Base-by-base conservation (phyloP, 345 rosid species). In the Acer yangbiense region DNA sequence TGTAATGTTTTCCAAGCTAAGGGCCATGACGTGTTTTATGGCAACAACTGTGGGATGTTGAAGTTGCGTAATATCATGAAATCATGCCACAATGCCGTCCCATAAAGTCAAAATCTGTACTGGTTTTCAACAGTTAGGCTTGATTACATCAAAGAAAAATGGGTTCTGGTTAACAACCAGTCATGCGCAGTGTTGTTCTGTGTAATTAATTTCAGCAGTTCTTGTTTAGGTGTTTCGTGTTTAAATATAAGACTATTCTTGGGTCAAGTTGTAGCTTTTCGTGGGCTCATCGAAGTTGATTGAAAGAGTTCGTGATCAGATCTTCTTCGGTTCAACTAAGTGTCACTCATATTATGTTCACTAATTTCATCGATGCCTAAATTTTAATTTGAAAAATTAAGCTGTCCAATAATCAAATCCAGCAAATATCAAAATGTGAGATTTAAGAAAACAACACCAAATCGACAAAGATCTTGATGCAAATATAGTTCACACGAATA, bases 301-400 rank as follows among this genome's bases (percentile, higher is more conserved):
- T 55, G 4, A 39, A 62, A 32, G 32, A 41, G 63, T n/a, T 46
- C n/a, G 41, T 27, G 41, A 46, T 63, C 11, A 6, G 25, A 29
- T 57, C 35, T 29, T 74, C 44, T 29, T 74, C 44, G 66, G 68
- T 55, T 41, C 68, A 78, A 61, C 29, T 60, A 79, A 29, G 3
- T 29, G 32, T 29, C 32, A 29, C 32, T 29, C 32, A 29, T 29
- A 29, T 29, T 3, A 29, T 29, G 32, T 29, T 29, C 32, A 29
- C 32, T 29, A 29, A 29, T 29, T 29, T 29, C 32, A 29, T 29
- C 32, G 32, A 29, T 2, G 0, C 32, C 32, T 29, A 29, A 25
- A 25, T 25, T 25, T 0, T 25, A 25, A 25, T 25, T 41, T 41
- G 44, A 6, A 41, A 4, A 41, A 41, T 41, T 41, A 41, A 41